phyloP scores from a whole-genome alignment of 148 eudicot genomes.

The Pouteria glomerata region DNA sequence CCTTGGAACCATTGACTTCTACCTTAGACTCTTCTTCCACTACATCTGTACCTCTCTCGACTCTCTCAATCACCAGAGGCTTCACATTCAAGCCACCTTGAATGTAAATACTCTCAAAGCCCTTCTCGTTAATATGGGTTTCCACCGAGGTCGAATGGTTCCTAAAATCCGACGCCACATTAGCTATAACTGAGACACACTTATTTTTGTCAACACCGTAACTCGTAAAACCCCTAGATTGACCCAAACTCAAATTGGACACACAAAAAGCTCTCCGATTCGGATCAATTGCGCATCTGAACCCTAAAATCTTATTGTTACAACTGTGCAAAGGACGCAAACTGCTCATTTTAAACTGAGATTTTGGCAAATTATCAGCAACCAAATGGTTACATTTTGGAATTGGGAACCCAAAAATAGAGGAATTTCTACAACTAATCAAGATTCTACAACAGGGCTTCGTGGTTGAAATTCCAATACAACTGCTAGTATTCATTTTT shows the following conservation, averaged over 20 bases:
- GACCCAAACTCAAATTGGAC: conserved; percentile 48
- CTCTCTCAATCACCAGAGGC: conserved; percentile 45
- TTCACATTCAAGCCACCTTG: conserved; percentile 56
- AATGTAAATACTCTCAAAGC: conserved; percentile 48
- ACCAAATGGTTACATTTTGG: conserved; percentile 20
- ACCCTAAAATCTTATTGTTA: conserved; percentile 28
- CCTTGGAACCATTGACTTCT: conserved; percentile 19
- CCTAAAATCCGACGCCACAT: conserved; percentile 62
- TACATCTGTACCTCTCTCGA: conserved; percentile 25
- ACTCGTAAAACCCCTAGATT: conserved; percentile 28
- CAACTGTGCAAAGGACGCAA: conserved; percentile 19
- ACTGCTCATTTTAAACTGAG: conserved; percentile 20
- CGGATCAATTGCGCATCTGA: conserved; percentile 29
- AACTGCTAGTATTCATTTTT: conserved; percentile 50
- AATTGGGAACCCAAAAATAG: conserved; percentile 35
- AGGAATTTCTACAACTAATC: conserved; percentile 37
- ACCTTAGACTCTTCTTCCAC: conserved; percentile 16
- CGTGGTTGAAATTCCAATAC: conserved; percentile 46
- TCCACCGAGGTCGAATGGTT: conserved; percentile 56
- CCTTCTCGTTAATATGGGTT: conserved; percentile 41
- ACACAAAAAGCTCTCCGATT: conserved; percentile 51
- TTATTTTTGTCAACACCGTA: conserved; percentile 19
- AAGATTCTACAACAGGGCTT: conserved; percentile 57
- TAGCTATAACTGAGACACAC: conserved; percentile 22
- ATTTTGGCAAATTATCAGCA: conserved; percentile 35